Base-by-base conservation (phyloP, 1,284 basidiomycete species). In the Malassezia caprae region DNA sequence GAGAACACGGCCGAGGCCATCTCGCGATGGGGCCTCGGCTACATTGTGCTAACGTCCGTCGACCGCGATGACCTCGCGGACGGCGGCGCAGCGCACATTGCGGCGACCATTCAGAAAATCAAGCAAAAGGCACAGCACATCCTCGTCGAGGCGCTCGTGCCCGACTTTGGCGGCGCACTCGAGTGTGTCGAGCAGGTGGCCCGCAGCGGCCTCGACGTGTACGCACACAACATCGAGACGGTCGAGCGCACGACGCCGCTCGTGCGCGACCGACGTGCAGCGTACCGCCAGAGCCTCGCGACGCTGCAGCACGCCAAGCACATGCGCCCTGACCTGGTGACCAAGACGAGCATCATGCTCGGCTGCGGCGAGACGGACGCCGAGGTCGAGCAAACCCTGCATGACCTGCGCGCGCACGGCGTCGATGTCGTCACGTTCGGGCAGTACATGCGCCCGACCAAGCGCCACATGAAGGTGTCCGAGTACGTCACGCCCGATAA, bases 381-480 rank as follows among this genome's bases (percentile, higher is more conserved):
- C 6, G 89, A 98, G 75, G 73, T 99, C 3, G 77, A 86, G 75
- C 83, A 86, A 69, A 84, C 91, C 1, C 80, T 99, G 5, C 30
- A 72, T 89, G 93, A 93, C 64, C 81, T 98, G 3, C 84, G 93
- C 39, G 85, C 84, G 61, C 80, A 83, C 34, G 81, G 90, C 60
- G 93, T 98, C 31, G 91, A 98, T 72, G 93, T 99, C 8, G 91
- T 99, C 28, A 99, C 94, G 0, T 96, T 99, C 73, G 94, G 94
- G 1, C 94, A 99, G 78, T 99, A 99, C 77, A 98, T 99, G 94
- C 85, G 94, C 42, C 94, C 94, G 1, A 98, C 94, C 1, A 98
- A 98, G 77, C 82, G 85, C 30, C 94, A 98, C 76, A 98, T 99
- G 94, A 98, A 96, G 77, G 94, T 99, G 7, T 85, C 90, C 64